Percentiles rank a stretch among this genome's conserved stretches.
Conservation (phyloP, 2,329 filamentous ascomycete species). For the Phaeosphaeria sp. region DNA sequence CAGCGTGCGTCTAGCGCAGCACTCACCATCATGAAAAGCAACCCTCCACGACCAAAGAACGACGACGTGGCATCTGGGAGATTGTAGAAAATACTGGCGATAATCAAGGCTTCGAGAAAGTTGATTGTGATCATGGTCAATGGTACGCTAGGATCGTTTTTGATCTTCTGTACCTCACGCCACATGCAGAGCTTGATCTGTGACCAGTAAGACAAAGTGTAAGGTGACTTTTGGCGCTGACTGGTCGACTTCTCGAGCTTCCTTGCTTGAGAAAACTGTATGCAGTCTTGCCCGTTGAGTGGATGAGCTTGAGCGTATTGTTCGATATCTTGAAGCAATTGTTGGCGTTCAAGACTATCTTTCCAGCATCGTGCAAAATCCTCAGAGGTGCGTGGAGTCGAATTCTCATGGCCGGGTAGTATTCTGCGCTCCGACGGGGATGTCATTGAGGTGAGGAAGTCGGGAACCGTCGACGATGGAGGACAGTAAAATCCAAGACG, state of each 20-base stretch:
- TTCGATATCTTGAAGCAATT: conserved; percentile 51
- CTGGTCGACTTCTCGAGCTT: conserved; percentile 57
- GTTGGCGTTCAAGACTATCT: conserved; percentile 46
- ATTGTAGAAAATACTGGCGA: conserved; percentile 65
- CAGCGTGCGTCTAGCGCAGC: conserved; percentile 30
- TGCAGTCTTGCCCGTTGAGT: conserved; percentile 50
- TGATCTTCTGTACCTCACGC: conserved; percentile 26
- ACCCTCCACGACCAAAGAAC: conserved; percentile 61
- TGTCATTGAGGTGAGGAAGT: conserved; percentile 59
- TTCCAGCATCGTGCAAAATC: conserved; percentile 59
- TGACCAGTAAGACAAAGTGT: conserved; percentile 61
- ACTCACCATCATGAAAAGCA: conserved; percentile 63
- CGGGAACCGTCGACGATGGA: conserved; percentile 67
- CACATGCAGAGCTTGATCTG: conserved; percentile 33
- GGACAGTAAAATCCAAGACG: conserved; percentile 74
- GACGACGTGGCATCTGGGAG: conserved; percentile 57
- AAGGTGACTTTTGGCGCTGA: conserved; percentile 61
- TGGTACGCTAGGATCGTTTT: conserved; percentile 57
- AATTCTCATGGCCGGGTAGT: conserved; percentile 48
- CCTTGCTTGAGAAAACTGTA: conserved; percentile 37
- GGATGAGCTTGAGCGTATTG: conserved; percentile 53
- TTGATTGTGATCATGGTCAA: conserved; percentile 72
- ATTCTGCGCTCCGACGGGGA: conserved; percentile 59
- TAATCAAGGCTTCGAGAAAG: conserved; percentile 68
- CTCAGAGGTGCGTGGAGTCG: conserved; percentile 48